phyloP scores from a whole-genome alignment of 148 eudicot genomes.

The Chenopodium suecicum region DNA sequence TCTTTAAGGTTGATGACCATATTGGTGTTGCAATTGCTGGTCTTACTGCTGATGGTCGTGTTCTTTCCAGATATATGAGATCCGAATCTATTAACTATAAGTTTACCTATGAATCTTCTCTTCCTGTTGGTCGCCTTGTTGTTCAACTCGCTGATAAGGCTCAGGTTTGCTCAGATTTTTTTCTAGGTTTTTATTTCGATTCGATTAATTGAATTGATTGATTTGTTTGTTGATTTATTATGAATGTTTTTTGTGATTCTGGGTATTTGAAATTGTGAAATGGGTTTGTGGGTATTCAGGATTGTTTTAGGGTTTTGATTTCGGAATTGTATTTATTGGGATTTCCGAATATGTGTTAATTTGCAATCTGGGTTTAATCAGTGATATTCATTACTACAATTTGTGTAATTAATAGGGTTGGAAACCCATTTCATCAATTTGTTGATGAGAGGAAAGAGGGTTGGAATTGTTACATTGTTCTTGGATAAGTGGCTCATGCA shows the following conservation, averaged over 20 bases:
- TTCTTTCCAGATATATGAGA: conserved; percentile 82
- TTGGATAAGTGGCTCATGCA: too few species aligned
- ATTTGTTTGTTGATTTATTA: too few species aligned
- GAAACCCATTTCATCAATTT: too few species aligned
- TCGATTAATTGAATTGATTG: too few species aligned
- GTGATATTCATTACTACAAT: not conserved
- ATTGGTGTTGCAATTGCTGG: conserved; percentile 98
- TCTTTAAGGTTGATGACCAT: conserved; percentile 89
- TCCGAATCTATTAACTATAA: conserved; percentile 74
- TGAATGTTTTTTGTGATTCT: not conserved
- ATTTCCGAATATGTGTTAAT: not conserved
- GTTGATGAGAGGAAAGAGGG: not conserved
- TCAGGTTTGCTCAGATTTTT: conserved; percentile 47
- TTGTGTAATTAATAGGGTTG: too few species aligned
- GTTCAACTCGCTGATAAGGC: conserved; percentile 98
- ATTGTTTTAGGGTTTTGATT: not conserved
- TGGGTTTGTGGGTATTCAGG: not conserved
- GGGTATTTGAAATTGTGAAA: not conserved
- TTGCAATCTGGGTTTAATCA: not conserved
- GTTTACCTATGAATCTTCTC: conserved; percentile 68
- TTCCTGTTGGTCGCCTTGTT: conserved; percentile 90
- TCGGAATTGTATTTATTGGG: not conserved
- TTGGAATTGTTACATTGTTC: not conserved
- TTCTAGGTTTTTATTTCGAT: not conserved
- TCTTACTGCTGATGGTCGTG: conserved; percentile 92